phyloP scores from a whole-genome alignment of 75 land plant genomes.

The Picea sitchensis region DNA sequence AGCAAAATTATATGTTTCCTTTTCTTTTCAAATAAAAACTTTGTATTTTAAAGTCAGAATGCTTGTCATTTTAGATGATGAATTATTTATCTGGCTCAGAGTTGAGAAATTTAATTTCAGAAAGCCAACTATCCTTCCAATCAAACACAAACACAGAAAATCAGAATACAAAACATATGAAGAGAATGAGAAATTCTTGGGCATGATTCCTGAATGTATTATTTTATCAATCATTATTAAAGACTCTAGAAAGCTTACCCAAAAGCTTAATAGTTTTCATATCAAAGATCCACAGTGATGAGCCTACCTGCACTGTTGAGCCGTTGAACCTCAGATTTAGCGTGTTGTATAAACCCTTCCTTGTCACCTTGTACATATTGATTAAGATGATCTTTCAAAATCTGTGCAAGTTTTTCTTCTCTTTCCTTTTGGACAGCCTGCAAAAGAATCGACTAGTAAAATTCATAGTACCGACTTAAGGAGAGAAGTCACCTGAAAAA shows the following conservation, averaged over 20 bases:
- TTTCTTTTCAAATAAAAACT: not conserved
- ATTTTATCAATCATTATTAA: not conserved
- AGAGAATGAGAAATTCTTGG: too few species aligned
- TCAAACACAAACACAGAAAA: not conserved
- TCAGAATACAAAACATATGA: not conserved
- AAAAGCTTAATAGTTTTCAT: not conserved
- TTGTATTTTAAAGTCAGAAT: not conserved
- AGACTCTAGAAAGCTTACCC: not conserved
- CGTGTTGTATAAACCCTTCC: conserved; percentile 46
- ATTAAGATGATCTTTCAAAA: conserved; percentile 50
- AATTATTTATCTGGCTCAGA: not conserved
- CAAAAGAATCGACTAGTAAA: not conserved
- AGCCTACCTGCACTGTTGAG: conserved; percentile 66
- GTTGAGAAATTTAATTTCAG: not conserved
- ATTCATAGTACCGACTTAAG: not conserved
- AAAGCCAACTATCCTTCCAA: not conserved
- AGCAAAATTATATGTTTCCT: not conserved
- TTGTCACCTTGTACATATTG: conserved; percentile 65
- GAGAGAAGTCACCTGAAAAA: not conserved
- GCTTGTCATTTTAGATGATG: not conserved
- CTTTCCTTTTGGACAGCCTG: conserved; percentile 85
- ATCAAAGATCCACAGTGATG: not conserved
- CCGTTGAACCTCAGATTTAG: conserved; percentile 61
- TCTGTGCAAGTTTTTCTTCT: conserved; percentile 73
- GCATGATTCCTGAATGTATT: not conserved